Conservation (phyloP, 768 basidiomycete genomes). For the Gymnopilus junonius region DNA sequence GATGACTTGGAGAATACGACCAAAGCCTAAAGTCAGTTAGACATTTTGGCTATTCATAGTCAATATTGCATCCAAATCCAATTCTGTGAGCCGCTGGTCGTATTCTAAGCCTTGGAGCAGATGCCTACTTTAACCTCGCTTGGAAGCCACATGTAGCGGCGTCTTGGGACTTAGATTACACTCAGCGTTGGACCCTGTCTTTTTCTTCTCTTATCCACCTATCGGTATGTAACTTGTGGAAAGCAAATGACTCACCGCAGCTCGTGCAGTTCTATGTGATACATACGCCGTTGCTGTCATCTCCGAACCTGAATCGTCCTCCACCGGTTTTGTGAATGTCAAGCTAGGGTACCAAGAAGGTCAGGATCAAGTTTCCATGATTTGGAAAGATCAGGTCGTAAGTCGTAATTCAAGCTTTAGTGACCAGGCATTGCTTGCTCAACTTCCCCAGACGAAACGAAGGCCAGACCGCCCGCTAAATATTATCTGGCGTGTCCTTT, state of each 20-base stretch:
- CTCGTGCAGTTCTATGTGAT: neutral
- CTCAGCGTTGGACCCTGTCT: neutral
- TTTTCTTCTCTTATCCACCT: neutral
- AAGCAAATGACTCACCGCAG: neutral
- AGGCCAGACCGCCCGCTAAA: neutral
- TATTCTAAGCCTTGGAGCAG: neutral
- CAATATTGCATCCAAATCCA: neutral
- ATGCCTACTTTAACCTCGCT: neutral
- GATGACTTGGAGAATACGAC: neutral
- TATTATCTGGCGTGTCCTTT: neutral
- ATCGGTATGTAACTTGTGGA: neutral
- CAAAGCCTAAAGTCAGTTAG: neutral
- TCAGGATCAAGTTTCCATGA: no score
- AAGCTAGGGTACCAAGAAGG: no score
- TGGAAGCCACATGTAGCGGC: neutral
- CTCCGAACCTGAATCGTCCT: no score
- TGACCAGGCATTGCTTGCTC: no score
- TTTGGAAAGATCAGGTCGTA: no score
- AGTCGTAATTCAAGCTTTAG: no score
- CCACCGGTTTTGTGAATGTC: no score
- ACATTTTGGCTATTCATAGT: neutral
- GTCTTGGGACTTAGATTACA: neutral
- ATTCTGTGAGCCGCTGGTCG: neutral
- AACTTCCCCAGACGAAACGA: neutral
- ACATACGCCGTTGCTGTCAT: neutral